phyloP scores from a whole-genome alignment of 495 filamentous ascomycete species.

The Bombardia bombarda region DNA sequence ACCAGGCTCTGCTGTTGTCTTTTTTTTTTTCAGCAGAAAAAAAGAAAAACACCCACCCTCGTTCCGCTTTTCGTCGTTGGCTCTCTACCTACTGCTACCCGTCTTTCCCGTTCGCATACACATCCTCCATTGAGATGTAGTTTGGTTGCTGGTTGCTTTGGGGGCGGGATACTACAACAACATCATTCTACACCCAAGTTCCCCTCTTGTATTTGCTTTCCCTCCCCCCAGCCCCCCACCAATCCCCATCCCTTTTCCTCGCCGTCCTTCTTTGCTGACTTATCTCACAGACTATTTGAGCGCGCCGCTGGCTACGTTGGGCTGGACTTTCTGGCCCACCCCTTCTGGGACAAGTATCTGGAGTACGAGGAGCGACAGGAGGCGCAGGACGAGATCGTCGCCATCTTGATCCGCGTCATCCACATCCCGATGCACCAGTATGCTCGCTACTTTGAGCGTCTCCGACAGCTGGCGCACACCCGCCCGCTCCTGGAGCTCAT shows the following conservation, averaged over 20 bases:
- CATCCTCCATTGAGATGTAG: slow-evolving; percentile 29
- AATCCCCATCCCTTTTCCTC: slow-evolving; percentile 33
- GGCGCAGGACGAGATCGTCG: slow-evolving; percentile 78
- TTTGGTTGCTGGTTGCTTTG: slow-evolving; percentile 41
- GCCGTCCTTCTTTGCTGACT: slow-evolving; percentile 44
- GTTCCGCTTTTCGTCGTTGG: slow-evolving; percentile 38
- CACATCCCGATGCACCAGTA: slow-evolving; percentile 97
- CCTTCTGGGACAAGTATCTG: slow-evolving; percentile 98
- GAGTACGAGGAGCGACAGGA: slow-evolving; percentile 91
- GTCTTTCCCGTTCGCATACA: slow-evolving; percentile 33
- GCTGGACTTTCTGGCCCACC: slow-evolving; percentile 87
- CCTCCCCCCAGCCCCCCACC: no score
- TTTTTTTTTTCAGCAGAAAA: no score
- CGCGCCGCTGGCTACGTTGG: slow-evolving; percentile 79
- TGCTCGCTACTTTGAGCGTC: slow-evolving; percentile 88
- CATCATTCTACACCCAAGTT: slow-evolving; percentile 42
- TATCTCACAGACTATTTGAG: slow-evolving; percentile 73
- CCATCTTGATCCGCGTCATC: slow-evolving; percentile 75
- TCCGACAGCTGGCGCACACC: slow-evolving; percentile 66
- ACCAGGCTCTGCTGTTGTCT: slow-evolving; percentile 48
- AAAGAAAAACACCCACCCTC: no score
- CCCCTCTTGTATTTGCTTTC: slow-evolving; percentile 51
- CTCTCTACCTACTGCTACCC: slow-evolving; percentile 33
- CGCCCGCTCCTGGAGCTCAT: slow-evolving; percentile 69
- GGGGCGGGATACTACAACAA: no score